Evolutionary conservation across 208 protist genomes (phyloP), one percentile per base, ranked within the genome.

Genomic region (Strigomonas culicis): DNA sequence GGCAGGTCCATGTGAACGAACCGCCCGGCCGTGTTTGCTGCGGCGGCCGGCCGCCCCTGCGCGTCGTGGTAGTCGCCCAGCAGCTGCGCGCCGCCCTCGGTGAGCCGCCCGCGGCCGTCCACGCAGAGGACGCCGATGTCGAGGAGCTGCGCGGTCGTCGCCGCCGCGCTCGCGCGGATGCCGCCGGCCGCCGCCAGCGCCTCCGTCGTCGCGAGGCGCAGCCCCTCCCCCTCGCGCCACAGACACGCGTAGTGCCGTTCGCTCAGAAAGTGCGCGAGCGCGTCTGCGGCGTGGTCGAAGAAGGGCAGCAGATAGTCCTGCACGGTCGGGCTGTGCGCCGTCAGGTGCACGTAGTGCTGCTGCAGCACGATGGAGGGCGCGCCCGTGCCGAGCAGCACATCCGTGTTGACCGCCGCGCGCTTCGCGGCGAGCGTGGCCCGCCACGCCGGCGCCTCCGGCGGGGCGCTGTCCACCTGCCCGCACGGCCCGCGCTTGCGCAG

Each of bases 71-170:
- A 10, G 7, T 4, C 10, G 34, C 34, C 34, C 3, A 93, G 59
- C 27, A 80, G 64, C 22, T 50, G 62, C 15, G 87, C 87, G 3
- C 87, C 87, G 27, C 44, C 53, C 63, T 83, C 81, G 22, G 87
- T 93, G 60, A 93, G 72, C 13, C 17, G n/a, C 21, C 87, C 87
- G 25, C 55, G 55, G 15, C 60, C 72, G 28, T 75, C 58, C 53
- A 90, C 62, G n/a, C 73, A 66, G 7, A 77, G 55, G 56, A 88
- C 74, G 22, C 86, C 86, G 0, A 72, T 62, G 21, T 82, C 80
- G 3, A 82, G 66, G 46, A 92, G 68, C 25, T 50, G 22, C 17
- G 63, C 31, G 0, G 51, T 6, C 8, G 50, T 27, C 53, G 43
- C 41, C 46, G 28, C 28, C 32, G 58, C 36, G 22, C 25, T 49